Percentiles rank a stretch among this genome's conserved stretches.
Conservation (phyloP, 1,284 basidiomycete genomes). For the Naganishia sp. region DNA sequence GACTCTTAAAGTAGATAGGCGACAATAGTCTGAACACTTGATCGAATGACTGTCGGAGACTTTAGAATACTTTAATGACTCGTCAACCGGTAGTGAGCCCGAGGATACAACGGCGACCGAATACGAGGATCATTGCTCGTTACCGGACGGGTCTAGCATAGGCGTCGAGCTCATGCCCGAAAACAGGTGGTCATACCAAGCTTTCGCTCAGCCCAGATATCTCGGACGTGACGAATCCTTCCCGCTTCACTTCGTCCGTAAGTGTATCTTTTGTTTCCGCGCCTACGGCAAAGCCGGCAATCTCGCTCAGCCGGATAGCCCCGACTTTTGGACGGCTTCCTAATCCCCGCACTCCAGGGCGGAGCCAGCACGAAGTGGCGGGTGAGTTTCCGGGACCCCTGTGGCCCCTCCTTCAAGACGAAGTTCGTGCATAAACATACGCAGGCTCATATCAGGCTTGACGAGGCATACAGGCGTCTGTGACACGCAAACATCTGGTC, state of each 20-base stretch:
- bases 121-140: background rate
- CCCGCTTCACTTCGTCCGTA: conserved; percentile 6
- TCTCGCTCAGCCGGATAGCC: conserved; percentile 1
- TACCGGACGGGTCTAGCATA: background rate
- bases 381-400: too few species aligned
- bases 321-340: background rate
- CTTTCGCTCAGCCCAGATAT: background rate
- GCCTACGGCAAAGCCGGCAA: background rate
- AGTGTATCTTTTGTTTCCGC: background rate
- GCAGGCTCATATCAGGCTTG: too few species aligned
- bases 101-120: background rate
- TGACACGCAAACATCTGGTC: too few species aligned
- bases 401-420: too few species aligned
- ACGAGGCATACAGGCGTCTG: too few species aligned
- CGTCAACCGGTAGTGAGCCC: background rate
- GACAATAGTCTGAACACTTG: too few species aligned
- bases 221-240: conserved; percentile 10
- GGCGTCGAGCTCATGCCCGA: background rate
- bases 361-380: background rate
- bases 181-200: background rate
- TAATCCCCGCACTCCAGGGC: background rate
- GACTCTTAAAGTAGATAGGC: too few species aligned
- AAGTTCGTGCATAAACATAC: too few species aligned
- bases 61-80: conserved; percentile 1
- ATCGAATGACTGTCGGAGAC: too few species aligned